Base-by-base conservation (phyloP, 805 yeast genomes). In the Pichia ethanolica region DNA sequence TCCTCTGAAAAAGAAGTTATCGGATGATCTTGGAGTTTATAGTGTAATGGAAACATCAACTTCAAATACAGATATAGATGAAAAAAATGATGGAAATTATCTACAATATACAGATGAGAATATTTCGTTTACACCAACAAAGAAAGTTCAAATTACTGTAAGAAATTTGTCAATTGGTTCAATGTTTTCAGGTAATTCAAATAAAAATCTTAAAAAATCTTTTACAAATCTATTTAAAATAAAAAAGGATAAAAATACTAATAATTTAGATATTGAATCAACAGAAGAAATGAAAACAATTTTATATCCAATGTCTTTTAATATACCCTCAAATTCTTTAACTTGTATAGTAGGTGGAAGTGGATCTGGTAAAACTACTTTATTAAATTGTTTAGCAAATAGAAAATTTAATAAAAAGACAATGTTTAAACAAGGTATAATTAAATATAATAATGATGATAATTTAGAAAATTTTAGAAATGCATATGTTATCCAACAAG, bases 291-390 rank as follows among this genome's bases (percentile, higher is more conserved):
- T 70, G 57, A 70, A 71, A 47, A 60, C 67, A 5, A 69, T 81
- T 30, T 67, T 81, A 4, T 61, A 73, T 35, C 64, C 78, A 30
- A 69, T 86, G 43, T 78, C 86, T 3, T 73, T 86, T 52, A 80
- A 79, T 45, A 69, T 86, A 10, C 75, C 78, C 0, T 63, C 77
- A 12, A 86, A 87, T 14, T 70, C 83, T 9, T 65, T 89, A 37
- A 73, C 88, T 65, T 95, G 95, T 6, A 84, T 88, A 9, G 75
- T 89, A 70, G 96, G 96, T 3, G 91, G 95, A 0, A 83, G 90
- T 0, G 96, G 96, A 0, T 80, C 89, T 4, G 96, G 95, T 4
- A 88, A 89, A 59, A 88, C 96, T 0, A 86, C 96, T 0, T 62
- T 88, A 41, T 68, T 88, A 26, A 88, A 88, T 60, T 78, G 79